Evolutionary conservation across 2,329 filamentous ascomycete species (phyloP), one percentile per base, ranked within the genome.

Genomic region (Sporothrix humicola): DNA sequence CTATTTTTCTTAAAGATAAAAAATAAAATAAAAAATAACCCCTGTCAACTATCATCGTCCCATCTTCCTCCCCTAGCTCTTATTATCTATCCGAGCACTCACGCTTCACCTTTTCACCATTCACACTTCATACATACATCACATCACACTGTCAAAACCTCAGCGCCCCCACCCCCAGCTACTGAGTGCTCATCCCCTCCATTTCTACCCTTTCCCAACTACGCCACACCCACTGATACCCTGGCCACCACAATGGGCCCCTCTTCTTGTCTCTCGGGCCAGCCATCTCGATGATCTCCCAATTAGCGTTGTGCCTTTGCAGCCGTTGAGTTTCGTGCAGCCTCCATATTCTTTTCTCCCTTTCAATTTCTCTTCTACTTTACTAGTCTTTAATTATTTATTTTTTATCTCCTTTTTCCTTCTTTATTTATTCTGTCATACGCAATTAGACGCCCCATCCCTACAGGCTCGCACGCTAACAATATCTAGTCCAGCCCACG

Each of bases 201-300:
- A 42, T 15, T 44, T 44, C 50, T 15, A 58, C n/a, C 52, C 52
- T 48, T 46, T 70, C 42, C 68, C 68, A 59, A 58, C 23, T 46
- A 69, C 66, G 66, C 69, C 68, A 58, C 52, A 10, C 52, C 50
- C 69, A 59, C 20, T 46, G 20, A 70, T 52, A 70, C 69, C 59
- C 15, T 65, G 70, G 70, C 70, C 59, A 48, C 70, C 59, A 44
- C 44, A 72, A 66, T 58, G 70, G 69, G 69, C 69, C 69, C 69
- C 69, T 71, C 17, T 52, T 58, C 44, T n/a, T 58, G 54, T 54
- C 56, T 63, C 23, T 52, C 23, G 46, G 58, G 56, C 69, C 54
- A 52, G 37, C 69, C 56, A 63, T 72, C 70, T 63, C 44, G 58
- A 72, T 66, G 70, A 72, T 72, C 70, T 65, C 48, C 58, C 48